Percentiles rank a stretch among this genome's conserved stretches.
These are phyloP conservation scores for Macrophomina tecta DNA, from an alignment of 2,329 filamentous ascomycete genomes.

Conservation along the genomic window DNA sequence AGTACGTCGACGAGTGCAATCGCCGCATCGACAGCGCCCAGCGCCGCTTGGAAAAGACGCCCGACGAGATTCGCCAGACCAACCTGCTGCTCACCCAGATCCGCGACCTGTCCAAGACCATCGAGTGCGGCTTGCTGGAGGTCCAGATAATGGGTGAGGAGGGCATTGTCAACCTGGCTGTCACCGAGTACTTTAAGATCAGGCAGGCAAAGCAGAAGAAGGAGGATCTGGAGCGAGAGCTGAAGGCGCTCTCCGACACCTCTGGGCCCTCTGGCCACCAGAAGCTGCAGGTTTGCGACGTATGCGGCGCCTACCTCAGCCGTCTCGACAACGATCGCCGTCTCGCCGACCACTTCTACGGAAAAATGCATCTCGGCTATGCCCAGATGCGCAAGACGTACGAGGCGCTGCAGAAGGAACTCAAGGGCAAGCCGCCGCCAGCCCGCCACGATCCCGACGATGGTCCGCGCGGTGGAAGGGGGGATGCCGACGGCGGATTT, in stretches of 20 bases:
- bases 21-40: constrained; percentile 90
- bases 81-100: constrained; percentile 89
- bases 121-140: constrained; percentile 83
- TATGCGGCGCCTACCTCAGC: constrained; percentile 93
- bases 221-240: constrained; percentile 81
- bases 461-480: constrained; percentile 45
- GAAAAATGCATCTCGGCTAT: constrained; percentile 98
- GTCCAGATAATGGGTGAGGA: constrained; percentile 84
- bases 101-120: constrained; percentile 76
- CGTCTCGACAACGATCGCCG: constrained; percentile 92
- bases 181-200: constrained; percentile 88
- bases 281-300: constrained; percentile 97
- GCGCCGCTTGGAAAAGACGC: constrained; percentile 91
- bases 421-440: constrained; percentile 73
- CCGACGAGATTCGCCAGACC: constrained; percentile 95
- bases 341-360: constrained; percentile 96
- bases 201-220: constrained; percentile 81
- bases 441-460: constrained; percentile 47
- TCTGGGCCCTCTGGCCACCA: constrained; percentile 93
- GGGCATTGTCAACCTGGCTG: constrained; percentile 78
- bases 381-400: constrained; percentile 97
- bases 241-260: constrained; percentile 90
- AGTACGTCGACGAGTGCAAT: constrained; percentile 97
- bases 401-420: constrained; percentile 83
- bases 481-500: constrained; percentile 45